These are phyloP conservation scores for Coniferiporia sulphurascens DNA, from an alignment of 1,284 basidiomycete species.

Conservation along the genomic window DNA sequence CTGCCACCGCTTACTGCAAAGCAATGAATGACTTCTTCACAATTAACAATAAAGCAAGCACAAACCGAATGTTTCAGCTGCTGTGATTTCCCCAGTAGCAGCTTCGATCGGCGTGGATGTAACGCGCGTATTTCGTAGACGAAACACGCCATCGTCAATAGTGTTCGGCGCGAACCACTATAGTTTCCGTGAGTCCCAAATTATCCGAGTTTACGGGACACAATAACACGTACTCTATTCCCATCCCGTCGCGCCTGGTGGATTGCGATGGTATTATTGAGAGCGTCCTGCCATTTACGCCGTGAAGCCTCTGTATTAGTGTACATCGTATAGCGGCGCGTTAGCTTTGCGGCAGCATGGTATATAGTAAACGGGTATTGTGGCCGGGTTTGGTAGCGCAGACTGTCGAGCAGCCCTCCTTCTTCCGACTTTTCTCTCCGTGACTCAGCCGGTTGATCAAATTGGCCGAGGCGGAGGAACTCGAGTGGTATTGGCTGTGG, in stretches of 20 bases:
- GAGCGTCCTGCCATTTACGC: constrained; percentile 55
- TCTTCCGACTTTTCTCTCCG: constrained; percentile 59
- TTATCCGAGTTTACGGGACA: neutral
- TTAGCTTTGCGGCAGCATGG: constrained; percentile 52
- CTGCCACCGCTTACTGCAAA: constrained; percentile 42
- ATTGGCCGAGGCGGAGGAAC: constrained; percentile 65
- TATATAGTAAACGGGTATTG: constrained; percentile 73
- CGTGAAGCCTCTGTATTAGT: constrained; percentile 52
- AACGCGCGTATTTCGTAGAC: constrained; percentile 35
- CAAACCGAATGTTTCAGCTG: constrained; percentile 61
- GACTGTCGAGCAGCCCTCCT: constrained; percentile 49
- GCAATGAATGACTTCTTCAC: constrained; percentile 11
- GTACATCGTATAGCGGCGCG: constrained; percentile 66
- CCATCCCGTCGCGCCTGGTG: constrained; percentile 58
- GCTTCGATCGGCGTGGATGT: constrained; percentile 26
- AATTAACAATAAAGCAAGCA: constrained; percentile 13
- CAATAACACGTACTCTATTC: constrained; percentile 53
- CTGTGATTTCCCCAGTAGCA: constrained; percentile 53
- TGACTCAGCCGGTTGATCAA: constrained; percentile 50
- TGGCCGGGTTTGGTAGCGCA: constrained; percentile 44
- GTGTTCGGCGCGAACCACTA: constrained; percentile 63
- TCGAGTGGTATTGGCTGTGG: constrained; percentile 69
- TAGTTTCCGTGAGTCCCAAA: neutral
- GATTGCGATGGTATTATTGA: constrained; percentile 57
- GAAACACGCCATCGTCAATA: constrained; percentile 59